These are phyloP conservation scores for Endoconidiophora laricicola DNA, from an alignment of 2,329 filamentous ascomycete genomes.

Conservation along the genomic window DNA sequence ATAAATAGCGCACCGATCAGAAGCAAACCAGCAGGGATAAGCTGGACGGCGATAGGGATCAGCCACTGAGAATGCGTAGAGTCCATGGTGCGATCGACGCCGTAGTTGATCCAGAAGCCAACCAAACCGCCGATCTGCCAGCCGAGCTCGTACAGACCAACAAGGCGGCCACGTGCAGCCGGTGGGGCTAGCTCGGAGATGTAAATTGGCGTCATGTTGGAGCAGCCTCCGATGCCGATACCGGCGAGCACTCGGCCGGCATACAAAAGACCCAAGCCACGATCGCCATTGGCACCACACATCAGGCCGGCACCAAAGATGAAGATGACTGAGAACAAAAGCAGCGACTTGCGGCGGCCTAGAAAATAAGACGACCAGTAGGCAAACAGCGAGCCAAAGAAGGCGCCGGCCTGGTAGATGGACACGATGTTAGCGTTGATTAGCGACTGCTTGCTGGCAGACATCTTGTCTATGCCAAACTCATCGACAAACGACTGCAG, in stretches of 20 bases:
- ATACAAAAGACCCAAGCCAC: conserved; percentile 48
- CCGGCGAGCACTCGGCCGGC: conserved; percentile 47
- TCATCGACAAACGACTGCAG: conserved; percentile 34
- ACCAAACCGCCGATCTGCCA: conserved; percentile 48
- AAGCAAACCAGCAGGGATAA: conserved; percentile 48
- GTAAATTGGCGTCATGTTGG: conserved; percentile 47
- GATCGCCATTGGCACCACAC: conserved; percentile 33
- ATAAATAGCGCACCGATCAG: conserved; percentile 46
- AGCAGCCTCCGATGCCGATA: conserved; percentile 44
- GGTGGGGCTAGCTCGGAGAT: conserved; percentile 44
- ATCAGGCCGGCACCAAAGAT: conserved; percentile 48
- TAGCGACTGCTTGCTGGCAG: conserved; percentile 31
- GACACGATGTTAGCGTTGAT: conserved; percentile 63
- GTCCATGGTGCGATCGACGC: conserved; percentile 49
- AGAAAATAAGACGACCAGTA: conserved; percentile 50
- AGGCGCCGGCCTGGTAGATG: conserved; percentile 62
- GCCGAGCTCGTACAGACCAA: conserved; percentile 50
- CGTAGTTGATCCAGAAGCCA: conserved; percentile 52
- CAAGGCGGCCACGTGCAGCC: conserved; percentile 45
- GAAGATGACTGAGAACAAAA: conserved; percentile 46
- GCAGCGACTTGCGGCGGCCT: conserved; percentile 48
- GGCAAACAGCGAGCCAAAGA: conserved; percentile 60
- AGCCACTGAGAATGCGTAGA: conserved; percentile 59
- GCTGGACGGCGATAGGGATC: conserved; percentile 45
- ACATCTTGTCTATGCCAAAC: conserved; percentile 43